phyloP scores from a whole-genome alignment of 2,329 filamentous ascomycete genomes.

The Colletotrichum spinosum region DNA sequence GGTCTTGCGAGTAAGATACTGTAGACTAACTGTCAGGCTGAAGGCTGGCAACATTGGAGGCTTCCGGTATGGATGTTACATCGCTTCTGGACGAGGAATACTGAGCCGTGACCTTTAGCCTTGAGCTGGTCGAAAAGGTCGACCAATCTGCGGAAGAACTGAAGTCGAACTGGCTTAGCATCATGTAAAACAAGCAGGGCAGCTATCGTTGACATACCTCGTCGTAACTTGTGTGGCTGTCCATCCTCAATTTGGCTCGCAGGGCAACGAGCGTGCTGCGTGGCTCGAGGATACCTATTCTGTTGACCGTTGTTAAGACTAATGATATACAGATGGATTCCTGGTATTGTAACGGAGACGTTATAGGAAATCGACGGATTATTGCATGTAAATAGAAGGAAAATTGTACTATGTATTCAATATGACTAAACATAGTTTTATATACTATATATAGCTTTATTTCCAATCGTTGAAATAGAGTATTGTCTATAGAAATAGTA shows the following conservation, averaged over 20 bases:
- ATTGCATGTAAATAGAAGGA: no score
- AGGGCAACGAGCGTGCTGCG: no score
- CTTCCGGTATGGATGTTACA: constrained; percentile 54
- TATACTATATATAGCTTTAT: no score
- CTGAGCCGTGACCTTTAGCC: constrained; percentile 76
- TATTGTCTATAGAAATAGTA: no score
- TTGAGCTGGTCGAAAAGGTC: constrained; percentile 76
- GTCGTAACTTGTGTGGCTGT: constrained; percentile 67
- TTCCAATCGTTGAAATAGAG: no score
- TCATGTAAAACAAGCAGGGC: background rate
- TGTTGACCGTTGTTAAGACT: no score
- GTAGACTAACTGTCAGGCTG: constrained; percentile 13
- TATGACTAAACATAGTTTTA: no score
- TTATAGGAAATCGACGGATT: no score
- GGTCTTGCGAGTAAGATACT: constrained; percentile 59
- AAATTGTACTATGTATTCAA: no score
- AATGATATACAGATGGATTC: no score
- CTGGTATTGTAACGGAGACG: no score
- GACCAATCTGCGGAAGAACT: constrained; percentile 80
- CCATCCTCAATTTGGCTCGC: constrained; percentile 42
- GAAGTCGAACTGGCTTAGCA: constrained; percentile 26
- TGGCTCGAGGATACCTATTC: no score
- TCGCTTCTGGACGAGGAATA: constrained; percentile 83
- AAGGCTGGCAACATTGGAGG: constrained; percentile 4
- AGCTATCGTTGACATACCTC: constrained; percentile 57